phyloP scores from a whole-genome alignment of 208 protist genomes.

The Naegleria gruberi region DNA sequence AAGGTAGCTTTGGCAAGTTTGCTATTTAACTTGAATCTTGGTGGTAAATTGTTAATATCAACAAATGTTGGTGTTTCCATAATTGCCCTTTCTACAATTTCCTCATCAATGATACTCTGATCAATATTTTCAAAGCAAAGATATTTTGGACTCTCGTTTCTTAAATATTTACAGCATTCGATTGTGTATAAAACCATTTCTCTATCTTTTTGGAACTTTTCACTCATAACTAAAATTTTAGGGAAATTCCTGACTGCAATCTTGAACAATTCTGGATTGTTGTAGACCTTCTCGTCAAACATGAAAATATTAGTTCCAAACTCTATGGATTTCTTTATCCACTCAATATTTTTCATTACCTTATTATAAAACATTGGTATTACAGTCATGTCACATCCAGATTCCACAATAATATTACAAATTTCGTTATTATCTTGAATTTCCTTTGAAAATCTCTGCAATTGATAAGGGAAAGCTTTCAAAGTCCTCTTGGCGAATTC shows the following conservation, averaged over 20 bases:
- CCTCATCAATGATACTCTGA: neutral
- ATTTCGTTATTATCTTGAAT: neutral
- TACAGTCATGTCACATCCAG: neutral
- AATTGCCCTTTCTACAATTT: neutral
- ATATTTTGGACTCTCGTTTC: neutral
- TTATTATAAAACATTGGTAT: neutral
- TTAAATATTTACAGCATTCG: neutral
- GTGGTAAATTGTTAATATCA: neutral
- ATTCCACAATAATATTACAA: neutral
- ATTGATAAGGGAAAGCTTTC: neutral
- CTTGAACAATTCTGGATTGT: neutral
- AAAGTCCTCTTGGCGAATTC: neutral
- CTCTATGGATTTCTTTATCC: neutral
- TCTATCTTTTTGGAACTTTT: neutral
- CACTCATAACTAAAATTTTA: neutral
- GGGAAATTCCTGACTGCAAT: neutral
- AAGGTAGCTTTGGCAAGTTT: neutral
- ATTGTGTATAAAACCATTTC: neutral
- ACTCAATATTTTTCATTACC: neutral
- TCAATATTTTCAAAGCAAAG: neutral
- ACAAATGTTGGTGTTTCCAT: neutral
- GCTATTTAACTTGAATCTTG: neutral
- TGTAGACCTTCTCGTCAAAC: neutral
- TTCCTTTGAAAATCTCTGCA: neutral
- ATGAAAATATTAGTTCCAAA: neutral